Conservation (phyloP, 2,329 filamentous ascomycete species). For the Pseudocercospora pini-densiflorae region DNA sequence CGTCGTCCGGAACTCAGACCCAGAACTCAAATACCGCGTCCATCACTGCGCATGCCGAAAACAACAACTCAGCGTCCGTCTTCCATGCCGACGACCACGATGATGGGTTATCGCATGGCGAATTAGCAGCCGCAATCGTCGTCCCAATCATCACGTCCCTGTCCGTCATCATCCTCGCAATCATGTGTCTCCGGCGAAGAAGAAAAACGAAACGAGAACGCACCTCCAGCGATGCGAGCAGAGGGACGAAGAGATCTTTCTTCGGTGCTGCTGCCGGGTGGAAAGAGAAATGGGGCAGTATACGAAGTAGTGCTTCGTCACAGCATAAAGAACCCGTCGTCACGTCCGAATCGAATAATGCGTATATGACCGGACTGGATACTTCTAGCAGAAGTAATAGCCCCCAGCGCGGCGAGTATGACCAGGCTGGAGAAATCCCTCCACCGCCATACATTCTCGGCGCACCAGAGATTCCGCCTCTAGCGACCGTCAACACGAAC, state of each 20-base stretch:
- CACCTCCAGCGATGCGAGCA: slow-evolving; percentile 8
- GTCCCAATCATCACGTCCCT: slow-evolving; percentile 29
- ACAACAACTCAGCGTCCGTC: not conserved
- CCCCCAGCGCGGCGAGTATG: not conserved
- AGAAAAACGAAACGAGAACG: slow-evolving; percentile 5
- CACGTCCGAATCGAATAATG: slow-evolving; percentile 20
- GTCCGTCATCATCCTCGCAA: slow-evolving; percentile 15
- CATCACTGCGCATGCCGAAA: slow-evolving; percentile 7
- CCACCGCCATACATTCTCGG: slow-evolving; percentile 10
- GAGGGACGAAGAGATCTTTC: not conserved
- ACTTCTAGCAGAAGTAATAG: slow-evolving; percentile 23
- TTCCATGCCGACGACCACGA: slow-evolving; percentile 13
- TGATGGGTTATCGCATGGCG: slow-evolving; percentile 26
- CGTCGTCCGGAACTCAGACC: not conserved
- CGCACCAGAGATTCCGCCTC: slow-evolving; percentile 10
- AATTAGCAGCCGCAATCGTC: slow-evolving; percentile 30
- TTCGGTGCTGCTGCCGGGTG: slow-evolving; percentile 14
- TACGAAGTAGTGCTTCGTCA: slow-evolving; percentile 22
- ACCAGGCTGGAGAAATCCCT: not conserved
- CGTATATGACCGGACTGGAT: slow-evolving; percentile 33
- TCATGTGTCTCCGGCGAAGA: slow-evolving; percentile 31
- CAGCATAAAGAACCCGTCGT: slow-evolving; percentile 14
- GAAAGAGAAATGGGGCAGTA: slow-evolving; percentile 27
- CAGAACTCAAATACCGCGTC: slow-evolving; percentile 6
- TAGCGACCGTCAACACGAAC: not conserved